These are phyloP conservation scores for Tuber magnatum DNA, from an alignment of 495 filamentous ascomycete species.

Conservation along the genomic window DNA sequence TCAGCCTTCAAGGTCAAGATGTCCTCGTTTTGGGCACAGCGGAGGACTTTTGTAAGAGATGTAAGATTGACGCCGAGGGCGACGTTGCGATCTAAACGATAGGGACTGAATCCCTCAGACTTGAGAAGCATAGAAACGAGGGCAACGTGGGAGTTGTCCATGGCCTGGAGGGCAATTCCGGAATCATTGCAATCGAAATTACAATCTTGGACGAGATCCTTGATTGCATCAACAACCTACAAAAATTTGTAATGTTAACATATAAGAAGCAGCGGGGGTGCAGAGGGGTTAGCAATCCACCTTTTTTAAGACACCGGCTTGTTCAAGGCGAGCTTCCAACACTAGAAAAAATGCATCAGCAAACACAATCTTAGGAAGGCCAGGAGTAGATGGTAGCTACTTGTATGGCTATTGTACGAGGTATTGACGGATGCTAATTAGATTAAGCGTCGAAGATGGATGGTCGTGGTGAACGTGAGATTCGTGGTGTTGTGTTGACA, in stretches of 20 bases:
- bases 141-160: conserved; percentile 99
- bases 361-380: not conserved
- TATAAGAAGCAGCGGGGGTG: not conserved
- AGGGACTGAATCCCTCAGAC: conserved; percentile 89
- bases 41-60: conserved; percentile 95
- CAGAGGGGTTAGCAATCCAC: conserved; percentile 46
- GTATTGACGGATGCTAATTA: not conserved
- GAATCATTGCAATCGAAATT: conserved; percentile 99
- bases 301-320: conserved; percentile 92
- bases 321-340: conserved; percentile 95
- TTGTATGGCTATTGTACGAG: not conserved
- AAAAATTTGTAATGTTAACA: conserved; percentile 18
- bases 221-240: conserved; percentile 96
- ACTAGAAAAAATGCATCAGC: conserved; percentile 47
- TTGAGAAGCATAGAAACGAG: conserved; percentile 98
- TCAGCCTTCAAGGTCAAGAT: conserved; percentile 95
- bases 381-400: not conserved
- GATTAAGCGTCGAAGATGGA: not conserved
- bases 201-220: conserved; percentile 98
- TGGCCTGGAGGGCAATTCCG: conserved; percentile 94
- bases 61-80: conserved; percentile 93
- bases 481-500: not conserved
- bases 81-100: conserved; percentile 98
- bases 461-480: not conserved
- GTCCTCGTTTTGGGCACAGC: conserved; percentile 88